phyloP scores from a whole-genome alignment of 176 grass and related monocot genomes.

The Oryza brachyantha region DNA sequence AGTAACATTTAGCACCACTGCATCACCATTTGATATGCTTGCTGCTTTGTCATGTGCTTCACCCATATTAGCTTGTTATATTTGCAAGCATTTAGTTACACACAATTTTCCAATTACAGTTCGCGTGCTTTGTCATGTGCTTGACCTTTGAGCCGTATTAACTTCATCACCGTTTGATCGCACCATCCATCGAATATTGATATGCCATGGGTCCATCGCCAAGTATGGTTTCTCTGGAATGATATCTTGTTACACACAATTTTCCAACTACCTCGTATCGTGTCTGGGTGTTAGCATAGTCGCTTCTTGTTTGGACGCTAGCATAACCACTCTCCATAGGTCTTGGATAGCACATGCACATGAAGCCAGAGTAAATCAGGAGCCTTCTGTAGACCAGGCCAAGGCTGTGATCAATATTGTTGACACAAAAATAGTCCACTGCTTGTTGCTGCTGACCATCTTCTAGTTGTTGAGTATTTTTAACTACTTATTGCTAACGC shows the following conservation, averaged over 20 bases:
- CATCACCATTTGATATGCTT: neutral
- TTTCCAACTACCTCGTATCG: neutral
- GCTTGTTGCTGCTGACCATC: neutral
- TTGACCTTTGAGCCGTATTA: no score
- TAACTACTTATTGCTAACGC: neutral
- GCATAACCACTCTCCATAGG: neutral
- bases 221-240: neutral
- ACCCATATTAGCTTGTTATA: neutral
- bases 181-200: neutral
- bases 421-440: slow-evolving; percentile 1
- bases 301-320: neutral
- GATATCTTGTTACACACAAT: neutral
- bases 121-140: no score
- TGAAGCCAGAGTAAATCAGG: neutral
- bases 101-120: no score
- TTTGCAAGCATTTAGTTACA: neutral
- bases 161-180: no score
- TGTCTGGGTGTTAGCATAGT: neutral
- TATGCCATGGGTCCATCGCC: neutral
- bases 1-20: neutral
- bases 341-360: neutral
- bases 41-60: neutral
- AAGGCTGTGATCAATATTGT: neutral
- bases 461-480: neutral
- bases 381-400: neutral